A percentile compares a stretch with the other conserved stretches of the same genome.
These are phyloP conservation scores for Suhomyces bribrorum DNA, from an alignment of 1,139 yeast genomes.

Conservation along the genomic window DNA sequence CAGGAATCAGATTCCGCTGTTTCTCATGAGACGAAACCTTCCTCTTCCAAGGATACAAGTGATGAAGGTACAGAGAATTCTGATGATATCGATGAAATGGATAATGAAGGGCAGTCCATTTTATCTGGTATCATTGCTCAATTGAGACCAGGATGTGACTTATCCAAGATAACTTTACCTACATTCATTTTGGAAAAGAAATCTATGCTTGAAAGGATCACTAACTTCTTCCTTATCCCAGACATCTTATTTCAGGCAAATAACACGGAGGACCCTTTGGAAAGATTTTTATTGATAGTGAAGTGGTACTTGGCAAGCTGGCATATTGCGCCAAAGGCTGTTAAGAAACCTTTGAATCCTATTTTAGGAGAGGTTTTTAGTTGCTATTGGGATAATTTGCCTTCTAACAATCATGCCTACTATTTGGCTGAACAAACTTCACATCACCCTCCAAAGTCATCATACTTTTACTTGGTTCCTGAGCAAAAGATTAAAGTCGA, in stretches of 20 bases:
- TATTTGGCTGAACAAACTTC: constrained; percentile 93
- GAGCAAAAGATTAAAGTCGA: constrained; percentile 80
- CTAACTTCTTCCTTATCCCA: constrained; percentile 87
- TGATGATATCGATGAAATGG: constrained; percentile 88
- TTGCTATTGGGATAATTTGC: constrained; percentile 88
- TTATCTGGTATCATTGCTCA: constrained; percentile 85
- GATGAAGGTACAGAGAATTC: constrained; percentile 17
- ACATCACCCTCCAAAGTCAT: constrained; percentile 98
- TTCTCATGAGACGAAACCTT: constrained; percentile 9
- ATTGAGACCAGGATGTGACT: constrained; percentile 88
- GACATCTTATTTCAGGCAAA: constrained; percentile 72
- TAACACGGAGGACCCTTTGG: constrained; percentile 52
- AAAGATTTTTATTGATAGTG: constrained; percentile 71
- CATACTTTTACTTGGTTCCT: constrained; percentile 87
- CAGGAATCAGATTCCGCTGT: constrained; percentile 10
- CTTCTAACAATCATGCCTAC: constrained; percentile 64
- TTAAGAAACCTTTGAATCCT: constrained; percentile 94
- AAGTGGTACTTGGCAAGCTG: constrained; percentile 93
- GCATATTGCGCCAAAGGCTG: constrained; percentile 99
- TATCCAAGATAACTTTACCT: constrained; percentile 87
- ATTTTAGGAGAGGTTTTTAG: constrained; percentile 88
- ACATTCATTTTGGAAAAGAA: constrained; percentile 93
- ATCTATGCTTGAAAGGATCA: constrained; percentile 93
- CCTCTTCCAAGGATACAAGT: neutral
- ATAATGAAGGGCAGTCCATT: constrained; percentile 84